These are phyloP conservation scores for Pilobolus umbonatus DNA, from an alignment of 192 early-diverging fungal species.

Conservation along the genomic window DNA sequence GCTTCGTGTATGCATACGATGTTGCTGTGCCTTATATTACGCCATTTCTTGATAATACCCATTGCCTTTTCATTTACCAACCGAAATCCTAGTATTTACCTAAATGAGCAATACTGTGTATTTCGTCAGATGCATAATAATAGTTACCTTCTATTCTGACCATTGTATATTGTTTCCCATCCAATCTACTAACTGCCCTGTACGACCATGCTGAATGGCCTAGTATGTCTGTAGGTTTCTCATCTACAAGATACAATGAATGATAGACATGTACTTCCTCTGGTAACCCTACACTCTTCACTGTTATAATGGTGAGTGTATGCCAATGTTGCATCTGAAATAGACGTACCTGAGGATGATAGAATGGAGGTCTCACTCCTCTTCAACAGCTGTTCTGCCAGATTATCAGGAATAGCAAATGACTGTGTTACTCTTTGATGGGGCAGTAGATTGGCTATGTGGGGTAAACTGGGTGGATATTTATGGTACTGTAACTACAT, in stretches of 20 bases:
- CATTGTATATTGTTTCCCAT: slow-evolving; percentile 78
- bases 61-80: slow-evolving; percentile 76
- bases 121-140: no score
- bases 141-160: slow-evolving; percentile 70
- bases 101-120: not conserved
- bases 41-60: slow-evolving; percentile 80
- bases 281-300: not conserved
- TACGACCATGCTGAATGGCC: slow-evolving; percentile 61
- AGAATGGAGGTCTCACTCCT: slow-evolving; percentile 50
- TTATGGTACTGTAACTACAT: slow-evolving; percentile 71
- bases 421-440: slow-evolving; percentile 71
- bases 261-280: slow-evolving; percentile 23
- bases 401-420: slow-evolving; percentile 78
- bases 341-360: slow-evolving; percentile 7
- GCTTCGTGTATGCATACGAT: slow-evolving; percentile 87
- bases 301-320: no score
- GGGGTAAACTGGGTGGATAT: slow-evolving; percentile 64
- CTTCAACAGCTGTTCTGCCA: slow-evolving; percentile 70
- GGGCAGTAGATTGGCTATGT: slow-evolving; percentile 57
- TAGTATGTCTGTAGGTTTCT: not conserved
- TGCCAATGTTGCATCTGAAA: no score
- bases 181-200: slow-evolving; percentile 73
- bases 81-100: slow-evolving; percentile 43
- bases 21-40: slow-evolving; percentile 66
- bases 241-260: slow-evolving; percentile 11